Base-by-base conservation (phyloP, 148 eudicot species). In the Chenopodium formosanum region DNA sequence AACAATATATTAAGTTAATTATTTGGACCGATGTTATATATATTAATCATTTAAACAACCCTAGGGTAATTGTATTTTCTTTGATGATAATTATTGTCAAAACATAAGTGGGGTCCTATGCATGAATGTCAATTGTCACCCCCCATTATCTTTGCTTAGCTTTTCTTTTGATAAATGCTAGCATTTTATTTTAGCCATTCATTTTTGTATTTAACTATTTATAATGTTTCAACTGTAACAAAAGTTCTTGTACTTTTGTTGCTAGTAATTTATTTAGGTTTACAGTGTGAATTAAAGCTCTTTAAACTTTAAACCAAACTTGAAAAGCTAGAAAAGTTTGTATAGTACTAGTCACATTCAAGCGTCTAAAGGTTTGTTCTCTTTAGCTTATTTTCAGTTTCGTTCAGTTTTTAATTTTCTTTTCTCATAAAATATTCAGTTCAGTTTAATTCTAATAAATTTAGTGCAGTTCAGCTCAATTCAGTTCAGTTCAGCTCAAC, bases 111-210 rank as follows among this genome's bases (percentile, higher is more conserved):
- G 83, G 79, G 78, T 7, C 74, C 25, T 22, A 17, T 73, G 70
- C 27, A 73, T 80, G 58, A 63, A 73, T 73, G 71, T 80, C 25
- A 53, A 32, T 80, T 71, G 37, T 46, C 60, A 37, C 29, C 68
- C 22, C 13, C 4, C 70, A 77, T 62, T 46, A 74, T 80, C 58
- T 48, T 48, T 23, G 9, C 76, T n/a, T 73, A 64, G 7, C 40
- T 52, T 14, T 32, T 75, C 58, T 56, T 31, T 44, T 53, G 44
- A 40, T 19, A 11, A 81, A 74, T 66, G 29, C 34, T 46, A 81
- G 71, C 6, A 0, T 13, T 9, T 66, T 74, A 48, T 20, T 16
- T 10, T 27, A 8, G 73, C 65, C 72, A 32, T 31, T 71, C 32
- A 34, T 74, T 64, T 66, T 22, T 58, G 16, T 5, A 20, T 62